A percentile compares a stretch with the other conserved stretches of the same genome.
Conservation (phyloP, 306 rosid genomes). For the Pueraria montana region DNA sequence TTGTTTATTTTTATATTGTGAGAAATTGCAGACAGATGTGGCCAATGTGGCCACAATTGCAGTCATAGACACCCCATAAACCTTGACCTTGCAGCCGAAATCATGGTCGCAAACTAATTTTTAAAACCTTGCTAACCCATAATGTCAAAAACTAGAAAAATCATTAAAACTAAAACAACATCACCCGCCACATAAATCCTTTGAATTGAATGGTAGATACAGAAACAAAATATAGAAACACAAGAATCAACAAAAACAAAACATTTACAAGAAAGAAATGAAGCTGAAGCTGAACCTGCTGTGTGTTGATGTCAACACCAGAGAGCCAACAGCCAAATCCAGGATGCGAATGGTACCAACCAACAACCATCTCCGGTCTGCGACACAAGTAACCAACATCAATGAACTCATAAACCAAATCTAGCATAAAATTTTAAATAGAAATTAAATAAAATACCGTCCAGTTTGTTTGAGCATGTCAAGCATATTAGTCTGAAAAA, state of each 20-base stretch:
- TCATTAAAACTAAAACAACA: constrained; percentile 12
- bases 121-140: no score
- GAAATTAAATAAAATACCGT: constrained; percentile 57
- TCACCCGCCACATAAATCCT: constrained; percentile 5
- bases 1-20: no score
- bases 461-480: constrained; percentile 99
- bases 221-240: constrained; percentile 29
- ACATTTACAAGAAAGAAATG: neutral
- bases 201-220: neutral
- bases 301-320: constrained; percentile 97
- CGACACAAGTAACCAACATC: constrained; percentile 42
- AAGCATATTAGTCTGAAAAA: constrained; percentile 97
- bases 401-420: neutral
- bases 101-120: no score
- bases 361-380: constrained; percentile 99
- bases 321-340: constrained; percentile 99
- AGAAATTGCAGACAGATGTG: no score
- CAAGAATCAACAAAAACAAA: neutral
- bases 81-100: no score
- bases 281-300: constrained; percentile 68
- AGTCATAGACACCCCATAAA: no score
- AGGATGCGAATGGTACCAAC: constrained; percentile 99
- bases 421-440: neutral
- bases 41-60: no score
- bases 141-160: neutral